Percentiles rank a stretch among this genome's conserved stretches.
phyloP scores from a whole-genome alignment of 2,329 filamentous ascomycete species.

The Pseudocercospora fijiensis region DNA sequence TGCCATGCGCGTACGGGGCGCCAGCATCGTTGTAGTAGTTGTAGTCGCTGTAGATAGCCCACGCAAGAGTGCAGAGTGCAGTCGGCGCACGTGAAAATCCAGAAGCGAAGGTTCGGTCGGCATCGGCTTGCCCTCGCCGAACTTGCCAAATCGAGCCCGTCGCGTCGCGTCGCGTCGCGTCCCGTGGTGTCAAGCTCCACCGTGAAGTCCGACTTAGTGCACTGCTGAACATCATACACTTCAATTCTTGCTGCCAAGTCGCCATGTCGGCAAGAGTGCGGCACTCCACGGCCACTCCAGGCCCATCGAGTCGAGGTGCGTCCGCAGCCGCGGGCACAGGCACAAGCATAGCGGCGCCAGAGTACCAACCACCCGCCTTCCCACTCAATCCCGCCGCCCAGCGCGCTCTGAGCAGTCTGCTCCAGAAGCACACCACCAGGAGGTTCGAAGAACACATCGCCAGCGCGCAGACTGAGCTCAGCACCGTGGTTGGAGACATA shows the following conservation, averaged over 20 bases:
- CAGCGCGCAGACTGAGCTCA: constrained; percentile 50
- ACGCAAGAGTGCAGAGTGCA: not conserved
- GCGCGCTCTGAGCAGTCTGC: constrained; percentile 48
- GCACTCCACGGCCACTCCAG: constrained; percentile 13
- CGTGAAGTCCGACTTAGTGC: too few species aligned
- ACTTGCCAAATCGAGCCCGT: not conserved
- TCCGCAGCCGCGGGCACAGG: too few species aligned
- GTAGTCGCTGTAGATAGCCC: not conserved
- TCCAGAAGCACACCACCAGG: constrained; percentile 43
- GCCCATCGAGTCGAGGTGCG: constrained; percentile 5
- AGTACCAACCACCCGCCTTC: constrained; percentile 55
- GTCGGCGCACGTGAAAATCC: not conserved
- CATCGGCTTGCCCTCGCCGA: not conserved
- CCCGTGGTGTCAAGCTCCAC: too few species aligned
- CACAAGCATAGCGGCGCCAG: constrained; percentile 42
- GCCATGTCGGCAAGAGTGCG: constrained; percentile 14
- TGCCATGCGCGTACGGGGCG: not conserved
- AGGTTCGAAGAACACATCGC: constrained; percentile 52
- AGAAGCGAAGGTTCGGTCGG: not conserved
- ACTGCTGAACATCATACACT: not conserved
- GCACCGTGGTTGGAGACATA: constrained; percentile 51
- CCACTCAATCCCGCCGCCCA: constrained; percentile 52
- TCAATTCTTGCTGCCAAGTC: not conserved
- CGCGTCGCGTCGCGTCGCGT: too few species aligned
- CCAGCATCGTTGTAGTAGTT: not conserved